phyloP scores from a whole-genome alignment of 371 early-diverging fungal genomes.

The Funneliformis caledonium region DNA sequence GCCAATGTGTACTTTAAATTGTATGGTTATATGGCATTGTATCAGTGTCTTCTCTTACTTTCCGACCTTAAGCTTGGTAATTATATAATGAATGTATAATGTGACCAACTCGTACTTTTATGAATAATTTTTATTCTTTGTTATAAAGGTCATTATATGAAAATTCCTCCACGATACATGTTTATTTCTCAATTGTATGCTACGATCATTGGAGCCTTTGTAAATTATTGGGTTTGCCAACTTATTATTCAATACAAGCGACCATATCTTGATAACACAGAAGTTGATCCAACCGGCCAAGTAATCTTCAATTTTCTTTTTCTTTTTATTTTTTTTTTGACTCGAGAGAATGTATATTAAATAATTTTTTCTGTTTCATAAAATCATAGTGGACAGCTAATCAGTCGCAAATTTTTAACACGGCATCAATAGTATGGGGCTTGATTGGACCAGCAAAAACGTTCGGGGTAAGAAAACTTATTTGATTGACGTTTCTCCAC shows the following conservation, averaged over 20 bases:
- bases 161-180: slow-evolving; percentile 59
- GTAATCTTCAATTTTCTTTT: background rate
- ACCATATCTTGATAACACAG: background rate
- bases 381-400: background rate
- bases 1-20: slow-evolving; percentile 57
- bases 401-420: slow-evolving; percentile 43
- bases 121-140: slow-evolving; percentile 43
- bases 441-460: slow-evolving; percentile 71
- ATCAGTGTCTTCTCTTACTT: slow-evolving; percentile 56
- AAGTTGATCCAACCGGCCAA: slow-evolving; percentile 1
- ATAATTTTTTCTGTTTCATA: background rate
- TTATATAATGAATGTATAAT: background rate
- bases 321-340: background rate
- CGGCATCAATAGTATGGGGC: slow-evolving; percentile 63
- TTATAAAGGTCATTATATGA: slow-evolving; percentile 66
- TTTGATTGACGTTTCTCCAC: background rate
- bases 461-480: slow-evolving; percentile 52
- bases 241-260: background rate
- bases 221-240: slow-evolving; percentile 33
- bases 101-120: slow-evolving; percentile 42
- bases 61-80: slow-evolving; percentile 60
- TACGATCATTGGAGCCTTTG: slow-evolving; percentile 49
- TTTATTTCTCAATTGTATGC: slow-evolving; percentile 57
- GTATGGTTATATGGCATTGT: slow-evolving; percentile 60
- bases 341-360: background rate